These are phyloP conservation scores for Citrullus colocynthis DNA, from an alignment of 306 rosid genomes.

Conservation along the genomic window DNA sequence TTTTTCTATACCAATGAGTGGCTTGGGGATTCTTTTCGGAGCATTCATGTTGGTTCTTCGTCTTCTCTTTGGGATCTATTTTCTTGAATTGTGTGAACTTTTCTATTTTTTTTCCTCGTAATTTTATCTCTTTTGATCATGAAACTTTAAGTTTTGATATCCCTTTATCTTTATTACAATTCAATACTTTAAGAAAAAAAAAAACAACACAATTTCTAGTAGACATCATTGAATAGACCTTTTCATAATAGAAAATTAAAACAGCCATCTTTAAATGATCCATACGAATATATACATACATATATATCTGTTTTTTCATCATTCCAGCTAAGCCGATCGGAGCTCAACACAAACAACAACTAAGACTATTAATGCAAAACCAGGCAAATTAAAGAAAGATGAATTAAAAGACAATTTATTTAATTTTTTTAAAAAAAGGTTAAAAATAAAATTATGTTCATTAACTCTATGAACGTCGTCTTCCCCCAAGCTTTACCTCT, in stretches of 20 bases:
- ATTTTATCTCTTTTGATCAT: too few species aligned
- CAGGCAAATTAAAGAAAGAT: neutral
- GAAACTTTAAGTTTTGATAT: too few species aligned
- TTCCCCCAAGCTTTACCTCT: neutral
- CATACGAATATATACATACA: neutral
- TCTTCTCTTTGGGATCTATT: too few species aligned
- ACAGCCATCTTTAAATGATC: neutral
- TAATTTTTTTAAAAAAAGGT: neutral
- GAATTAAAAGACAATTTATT: neutral
- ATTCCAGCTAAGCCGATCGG: neutral
- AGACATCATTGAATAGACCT: too few species aligned
- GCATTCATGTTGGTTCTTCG: too few species aligned
- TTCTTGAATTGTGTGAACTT: too few species aligned
- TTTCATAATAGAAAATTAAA: neutral
- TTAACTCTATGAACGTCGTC: slow-evolving; percentile 8
- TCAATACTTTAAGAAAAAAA: too few species aligned
- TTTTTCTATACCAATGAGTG: too few species aligned
- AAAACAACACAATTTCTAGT: too few species aligned
- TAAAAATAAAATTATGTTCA: neutral
- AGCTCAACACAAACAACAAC: neutral
- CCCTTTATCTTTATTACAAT: too few species aligned
- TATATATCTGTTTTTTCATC: neutral
- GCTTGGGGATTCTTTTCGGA: too few species aligned
- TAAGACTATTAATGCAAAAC: neutral
- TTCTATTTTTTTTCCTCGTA: too few species aligned